Conservation (phyloP, 257 asterid species). For the Capsicum rhomboideum region DNA sequence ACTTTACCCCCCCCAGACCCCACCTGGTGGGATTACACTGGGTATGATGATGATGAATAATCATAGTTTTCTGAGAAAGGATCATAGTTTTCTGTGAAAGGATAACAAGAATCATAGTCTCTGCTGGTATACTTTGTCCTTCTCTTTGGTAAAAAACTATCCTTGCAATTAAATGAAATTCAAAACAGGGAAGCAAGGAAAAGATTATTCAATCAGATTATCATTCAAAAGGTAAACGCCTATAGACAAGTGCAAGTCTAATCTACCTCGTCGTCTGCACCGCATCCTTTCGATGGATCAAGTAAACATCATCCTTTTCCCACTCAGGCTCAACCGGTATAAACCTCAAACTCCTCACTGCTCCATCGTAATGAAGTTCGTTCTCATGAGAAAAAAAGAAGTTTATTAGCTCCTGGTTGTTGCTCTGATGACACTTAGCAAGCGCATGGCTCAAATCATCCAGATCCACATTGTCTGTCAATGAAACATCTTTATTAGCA, state of each 20-base stretch:
- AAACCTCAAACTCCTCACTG: conserved; percentile 17
- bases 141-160: background rate
- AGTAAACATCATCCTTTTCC: conserved; percentile 84
- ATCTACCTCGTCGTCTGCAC: conserved; percentile 57
- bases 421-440: background rate
- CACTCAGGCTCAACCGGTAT: conserved; percentile 59
- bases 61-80: too few relatives aligned
- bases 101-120: background rate
- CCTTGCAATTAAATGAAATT: background rate
- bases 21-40: too few relatives aligned
- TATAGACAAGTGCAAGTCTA: background rate
- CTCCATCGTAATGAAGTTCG: conserved; percentile 8
- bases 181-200: background rate
- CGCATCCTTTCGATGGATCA: conserved; percentile 68
- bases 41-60: too few relatives aligned
- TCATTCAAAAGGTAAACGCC: background rate
- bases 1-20: too few relatives aligned
- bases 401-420: background rate
- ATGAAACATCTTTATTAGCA: conserved; percentile 5
- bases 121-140: background rate
- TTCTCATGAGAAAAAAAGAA: background rate
- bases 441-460: conserved; percentile 1
- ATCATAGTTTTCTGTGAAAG: background rate
- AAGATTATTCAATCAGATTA: background rate
- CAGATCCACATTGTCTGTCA: conserved; percentile 3